Conservation (phyloP, 495 filamentous ascomycete genomes). For the Evansstolkia leycettana region DNA sequence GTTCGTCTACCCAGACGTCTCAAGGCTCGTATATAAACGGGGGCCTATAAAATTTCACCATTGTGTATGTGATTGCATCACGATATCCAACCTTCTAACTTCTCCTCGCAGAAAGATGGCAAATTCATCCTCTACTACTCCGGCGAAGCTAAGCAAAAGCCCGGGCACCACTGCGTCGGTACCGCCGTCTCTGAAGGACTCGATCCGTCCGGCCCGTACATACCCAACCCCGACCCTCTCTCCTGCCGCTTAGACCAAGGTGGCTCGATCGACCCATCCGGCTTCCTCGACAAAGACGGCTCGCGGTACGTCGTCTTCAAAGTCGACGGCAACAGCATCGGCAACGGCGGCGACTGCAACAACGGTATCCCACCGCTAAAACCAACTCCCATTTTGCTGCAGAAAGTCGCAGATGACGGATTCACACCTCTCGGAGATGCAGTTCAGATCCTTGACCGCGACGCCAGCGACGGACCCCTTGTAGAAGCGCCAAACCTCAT, state of each 20-base stretch:
- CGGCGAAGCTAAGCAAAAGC: conserved; percentile 24
- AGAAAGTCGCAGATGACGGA: conserved; percentile 39
- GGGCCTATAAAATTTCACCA: too few species aligned
- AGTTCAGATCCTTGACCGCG: conserved; percentile 43
- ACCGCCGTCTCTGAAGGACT: conserved; percentile 27
- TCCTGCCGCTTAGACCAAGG: conserved; percentile 39
- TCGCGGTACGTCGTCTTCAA: conserved; percentile 45
- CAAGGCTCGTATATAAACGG: too few species aligned
- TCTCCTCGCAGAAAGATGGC: conserved; percentile 22
- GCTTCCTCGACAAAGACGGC: conserved; percentile 39
- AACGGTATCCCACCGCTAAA: conserved; percentile 36
- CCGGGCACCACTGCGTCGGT: conserved; percentile 42
- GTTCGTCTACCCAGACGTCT: conserved; percentile 10
- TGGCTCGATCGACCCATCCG: conserved; percentile 47
- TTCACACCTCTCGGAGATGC: conserved; percentile 37
- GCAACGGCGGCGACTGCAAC: conserved; percentile 39
- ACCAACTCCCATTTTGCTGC: conserved; percentile 48
- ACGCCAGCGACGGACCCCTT: conserved; percentile 41
- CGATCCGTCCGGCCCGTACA: conserved; percentile 38
- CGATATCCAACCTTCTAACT: too few species aligned
- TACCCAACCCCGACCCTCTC: conserved; percentile 27
- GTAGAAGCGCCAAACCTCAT: conserved; percentile 50
- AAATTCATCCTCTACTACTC: conserved; percentile 50
- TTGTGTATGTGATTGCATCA: too few species aligned
- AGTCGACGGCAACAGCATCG: conserved; percentile 39